Base-by-base conservation (phyloP, 192 early-diverging fungal genomes). In the Backusella luteola region DNA sequence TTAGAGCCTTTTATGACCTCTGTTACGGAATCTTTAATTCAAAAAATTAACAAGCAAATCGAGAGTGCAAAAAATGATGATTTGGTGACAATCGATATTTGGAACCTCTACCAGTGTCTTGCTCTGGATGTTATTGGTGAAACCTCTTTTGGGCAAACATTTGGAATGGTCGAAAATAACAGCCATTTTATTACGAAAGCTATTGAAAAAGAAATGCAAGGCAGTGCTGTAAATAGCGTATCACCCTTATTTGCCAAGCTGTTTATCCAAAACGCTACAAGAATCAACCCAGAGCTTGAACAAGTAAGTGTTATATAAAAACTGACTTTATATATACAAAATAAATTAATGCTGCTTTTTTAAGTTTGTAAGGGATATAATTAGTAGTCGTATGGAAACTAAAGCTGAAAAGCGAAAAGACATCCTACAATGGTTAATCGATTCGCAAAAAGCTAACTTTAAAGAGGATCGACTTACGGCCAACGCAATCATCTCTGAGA, bases 81-180 rank as follows among this genome's bases (percentile, higher is more conserved):
- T 19, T 32, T 35, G 42, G 73, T 76, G 5, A 38, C 59, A 5
- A 19, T 88, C 11, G 83, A 88, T 35, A 78, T 86, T 66, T 81
- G 84, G 73, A 56, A 69, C 5, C 66, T 85, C 23, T 67, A 72
- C 23, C 77, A 85, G 46, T 46, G 78, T 15, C 46, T 81, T 4
- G 72, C 87, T 4, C 59, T 87, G 12, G 86, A 86, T 78, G 73
- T 77, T 29, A 67, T 78, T 21, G 86, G 87, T 4, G 80, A 83
- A 26, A 82, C 83, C 0, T 86, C 86, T 8, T 89, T 89, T 75
- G 87, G 87, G 1, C 56, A 77, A 34, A 72, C 85, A 6, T 89
- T 89, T 56, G 69, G 82, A 26, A 85, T 89, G 80, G 46, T 89
- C 19, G 79, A 86, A 68, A 83, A 78, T 5, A 84, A 80, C 1